phyloP scores from a whole-genome alignment of 2,329 filamentous ascomycete species.

The Fusarium tricinctum region DNA sequence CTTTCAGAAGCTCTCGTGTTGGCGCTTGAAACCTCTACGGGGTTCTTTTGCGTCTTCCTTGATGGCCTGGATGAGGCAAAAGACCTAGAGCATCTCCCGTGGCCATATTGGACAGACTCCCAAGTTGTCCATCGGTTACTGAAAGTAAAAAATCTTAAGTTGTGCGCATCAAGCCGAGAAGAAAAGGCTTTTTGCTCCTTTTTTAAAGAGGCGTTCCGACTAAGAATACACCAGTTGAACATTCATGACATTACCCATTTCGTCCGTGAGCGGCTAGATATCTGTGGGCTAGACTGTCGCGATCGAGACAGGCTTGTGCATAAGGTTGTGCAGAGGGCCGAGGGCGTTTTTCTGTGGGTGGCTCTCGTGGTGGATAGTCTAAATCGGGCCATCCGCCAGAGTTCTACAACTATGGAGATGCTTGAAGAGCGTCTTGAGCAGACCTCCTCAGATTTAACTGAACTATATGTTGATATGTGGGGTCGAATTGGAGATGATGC shows the following conservation, averaged over 20 bases:
- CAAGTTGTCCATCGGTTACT: neutral
- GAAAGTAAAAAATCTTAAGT: neutral
- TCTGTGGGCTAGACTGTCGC: accelerated
- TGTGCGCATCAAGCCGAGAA: slow-evolving; percentile 6
- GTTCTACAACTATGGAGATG: accelerated
- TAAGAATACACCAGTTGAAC: neutral
- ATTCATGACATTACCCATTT: neutral
- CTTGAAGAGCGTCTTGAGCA: neutral
- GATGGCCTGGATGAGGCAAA: neutral
- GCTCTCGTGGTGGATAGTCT: neutral
- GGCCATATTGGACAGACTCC: neutral
- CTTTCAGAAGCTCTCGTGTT: neutral
- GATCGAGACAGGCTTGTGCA: accelerated
- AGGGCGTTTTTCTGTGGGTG: neutral
- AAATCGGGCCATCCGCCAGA: neutral
- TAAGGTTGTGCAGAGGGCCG: neutral
- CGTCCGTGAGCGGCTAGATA: neutral
- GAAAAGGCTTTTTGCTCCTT: neutral
- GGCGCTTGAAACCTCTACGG: accelerated
- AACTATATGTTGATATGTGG: neutral
- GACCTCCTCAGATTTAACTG: neutral
- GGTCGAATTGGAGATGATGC: neutral
- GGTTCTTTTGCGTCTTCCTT: neutral
- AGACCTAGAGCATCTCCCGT: neutral
- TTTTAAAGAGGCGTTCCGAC: accelerated